Evolutionary conservation across 495 filamentous ascomycete genomes (phyloP), one percentile per base, ranked within the genome.

Genomic region (Neurospora sp.): DNA sequence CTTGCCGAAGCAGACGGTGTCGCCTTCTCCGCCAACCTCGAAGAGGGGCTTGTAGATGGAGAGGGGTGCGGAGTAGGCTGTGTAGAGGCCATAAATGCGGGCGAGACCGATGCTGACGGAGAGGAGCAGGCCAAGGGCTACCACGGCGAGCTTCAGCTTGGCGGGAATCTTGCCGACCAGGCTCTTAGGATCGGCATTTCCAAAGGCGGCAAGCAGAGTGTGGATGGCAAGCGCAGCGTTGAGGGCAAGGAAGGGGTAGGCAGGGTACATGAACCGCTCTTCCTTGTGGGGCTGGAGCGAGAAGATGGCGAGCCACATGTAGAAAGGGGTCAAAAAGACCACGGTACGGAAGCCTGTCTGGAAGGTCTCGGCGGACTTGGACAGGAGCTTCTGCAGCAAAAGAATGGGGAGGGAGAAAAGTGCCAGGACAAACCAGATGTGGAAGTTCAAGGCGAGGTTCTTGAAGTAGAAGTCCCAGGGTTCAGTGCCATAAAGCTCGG

Each of bases 241-340:
- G 37, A 98, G 86, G n/a, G 92, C 93, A 35, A 99, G 86, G 71
- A 93, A 91, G 10, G 96, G 96, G 80, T 99, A 99, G 31, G 90
- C 91, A 0, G 95, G 95, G 81, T 97, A 98, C 94, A 99, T 98
- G 84, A 99, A 99, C 9, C 96, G 86, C 79, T 99, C 96, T 81
- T 99, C 96, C 77, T 99, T 99, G 86, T 99, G 96, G 23, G 96
- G 91, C 79, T 98, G 96, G 11, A 90, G 79, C 4, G 93, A 93
- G 82, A 99, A 98, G 72, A 98, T 95, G 8, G 81, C 89, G 35
- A 98, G 88, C 96, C 96, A 99, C 80, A 97, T 87, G 80, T 98
- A 98, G 82, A 98, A 95, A 0, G 96, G 95, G 2, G 89, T 82
- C 69, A 92, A 83, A 77, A 95, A 91, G 39, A 93, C 88, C 69